phyloP scores from a whole-genome alignment of 257 asterid genomes.

The Craterostigma plantagineum region DNA sequence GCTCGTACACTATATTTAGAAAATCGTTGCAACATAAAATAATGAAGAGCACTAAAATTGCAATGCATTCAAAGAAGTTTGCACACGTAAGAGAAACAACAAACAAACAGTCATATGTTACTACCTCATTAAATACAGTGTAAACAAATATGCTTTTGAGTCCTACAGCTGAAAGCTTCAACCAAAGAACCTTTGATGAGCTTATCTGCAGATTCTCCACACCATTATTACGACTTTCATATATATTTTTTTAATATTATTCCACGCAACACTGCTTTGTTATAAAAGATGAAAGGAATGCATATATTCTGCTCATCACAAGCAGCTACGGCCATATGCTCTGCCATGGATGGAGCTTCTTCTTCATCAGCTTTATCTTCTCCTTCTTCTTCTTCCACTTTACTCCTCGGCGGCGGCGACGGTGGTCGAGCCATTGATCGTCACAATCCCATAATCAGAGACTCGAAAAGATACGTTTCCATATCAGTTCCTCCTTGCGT shows the following conservation, averaged over 20 bases:
- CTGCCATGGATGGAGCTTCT: slow-evolving; percentile 21
- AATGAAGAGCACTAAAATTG: no score
- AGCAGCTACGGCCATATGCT: slow-evolving; percentile 37
- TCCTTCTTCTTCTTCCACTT: slow-evolving; percentile 20
- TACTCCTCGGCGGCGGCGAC: slow-evolving; percentile 19
- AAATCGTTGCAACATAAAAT: not conserved
- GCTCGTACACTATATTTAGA: no score
- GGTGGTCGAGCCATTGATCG: slow-evolving; percentile 41
- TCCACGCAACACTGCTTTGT: slow-evolving; percentile 7
- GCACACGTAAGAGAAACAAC: no score
- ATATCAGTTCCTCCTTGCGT: slow-evolving; percentile 14
- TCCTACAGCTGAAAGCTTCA: no score
- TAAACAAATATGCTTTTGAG: not conserved
- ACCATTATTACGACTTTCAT: no score
- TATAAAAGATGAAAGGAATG: slow-evolving; percentile 28
- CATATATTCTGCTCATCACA: slow-evolving; percentile 59
- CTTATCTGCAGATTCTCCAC: no score
- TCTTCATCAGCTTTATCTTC: slow-evolving; percentile 7
- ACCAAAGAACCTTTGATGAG: no score
- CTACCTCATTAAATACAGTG: not conserved
- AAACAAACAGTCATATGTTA: no score
- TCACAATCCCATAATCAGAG: slow-evolving; percentile 36
- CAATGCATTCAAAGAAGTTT: no score
- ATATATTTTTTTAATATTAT: no score
- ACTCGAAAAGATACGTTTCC: slow-evolving; percentile 19